Conservation (phyloP, 257 asterid genomes). For the Paraleonurus japonicus region DNA sequence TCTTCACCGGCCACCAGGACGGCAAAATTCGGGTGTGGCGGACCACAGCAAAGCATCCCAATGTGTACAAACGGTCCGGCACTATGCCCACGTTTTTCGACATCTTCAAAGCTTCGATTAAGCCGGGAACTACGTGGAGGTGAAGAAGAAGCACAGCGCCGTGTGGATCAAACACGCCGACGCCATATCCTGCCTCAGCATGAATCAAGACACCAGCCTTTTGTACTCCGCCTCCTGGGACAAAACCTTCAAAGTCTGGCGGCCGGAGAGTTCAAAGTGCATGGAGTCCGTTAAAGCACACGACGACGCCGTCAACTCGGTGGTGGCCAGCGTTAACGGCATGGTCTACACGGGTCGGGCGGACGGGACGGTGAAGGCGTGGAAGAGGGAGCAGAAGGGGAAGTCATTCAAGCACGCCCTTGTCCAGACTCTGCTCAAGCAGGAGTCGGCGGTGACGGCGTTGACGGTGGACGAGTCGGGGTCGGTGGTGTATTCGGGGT, state of each 20-base stretch:
- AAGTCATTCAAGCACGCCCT: not conserved
- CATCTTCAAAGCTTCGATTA: not conserved
- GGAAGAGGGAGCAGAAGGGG: conserved; percentile 1
- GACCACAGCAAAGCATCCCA: not conserved
- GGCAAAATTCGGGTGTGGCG: conserved; percentile 1
- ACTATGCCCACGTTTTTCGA: not conserved
- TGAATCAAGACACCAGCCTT: not conserved
- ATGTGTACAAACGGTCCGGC: not conserved
- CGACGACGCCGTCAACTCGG: not conserved
- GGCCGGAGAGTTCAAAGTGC: not conserved
- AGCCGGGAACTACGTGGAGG: not conserved
- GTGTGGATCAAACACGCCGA: conserved; percentile 1
- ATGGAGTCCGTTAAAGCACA: conserved; percentile 1
- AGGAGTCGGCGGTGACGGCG: conserved; percentile 2
- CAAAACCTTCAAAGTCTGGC: not conserved
- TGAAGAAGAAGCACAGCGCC: not conserved
- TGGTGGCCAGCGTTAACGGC: not conserved
- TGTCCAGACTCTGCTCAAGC: not conserved
- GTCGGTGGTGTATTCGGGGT: not conserved
- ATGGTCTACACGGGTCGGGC: not conserved
- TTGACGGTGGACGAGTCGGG: not conserved
- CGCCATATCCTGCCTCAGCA: conserved; percentile 2
- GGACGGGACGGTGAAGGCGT: not conserved
- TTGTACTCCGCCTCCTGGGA: not conserved
- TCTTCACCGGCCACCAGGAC: conserved; percentile 7